phyloP scores from a whole-genome alignment of 108 stramenopile species.

The Aurantiochytrium sp. region DNA sequence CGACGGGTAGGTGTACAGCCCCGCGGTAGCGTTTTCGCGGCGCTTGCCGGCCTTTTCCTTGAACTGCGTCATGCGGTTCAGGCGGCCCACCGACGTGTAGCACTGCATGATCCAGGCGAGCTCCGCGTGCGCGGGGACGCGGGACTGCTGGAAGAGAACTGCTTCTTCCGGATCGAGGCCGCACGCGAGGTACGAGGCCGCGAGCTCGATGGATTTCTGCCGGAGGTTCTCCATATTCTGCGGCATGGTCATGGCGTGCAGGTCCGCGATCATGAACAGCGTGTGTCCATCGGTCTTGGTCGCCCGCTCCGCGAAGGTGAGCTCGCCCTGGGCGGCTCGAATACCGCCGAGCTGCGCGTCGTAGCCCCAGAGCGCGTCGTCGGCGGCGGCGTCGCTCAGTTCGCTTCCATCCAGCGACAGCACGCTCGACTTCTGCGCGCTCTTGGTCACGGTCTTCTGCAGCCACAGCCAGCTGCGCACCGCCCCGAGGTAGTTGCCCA shows the following conservation, averaged over 20 bases:
- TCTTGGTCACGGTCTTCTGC: slow-evolving; percentile 57
- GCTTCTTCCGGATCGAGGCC: slow-evolving; percentile 83
- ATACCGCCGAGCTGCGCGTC: too few relatives aligned
- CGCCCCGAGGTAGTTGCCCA: slow-evolving; percentile 98
- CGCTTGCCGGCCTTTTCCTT: slow-evolving; percentile 88
- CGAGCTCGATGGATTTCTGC: slow-evolving; percentile 57
- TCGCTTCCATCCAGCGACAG: neutral
- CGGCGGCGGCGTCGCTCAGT: slow-evolving; percentile 40
- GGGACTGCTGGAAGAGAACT: slow-evolving; percentile 87
- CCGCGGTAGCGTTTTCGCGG: slow-evolving; percentile 76
- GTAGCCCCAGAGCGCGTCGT: slow-evolving; percentile 46
- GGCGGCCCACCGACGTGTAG: slow-evolving; percentile 92
- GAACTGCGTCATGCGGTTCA: slow-evolving; percentile 99
- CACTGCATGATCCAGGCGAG: slow-evolving; percentile 95
- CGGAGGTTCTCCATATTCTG: slow-evolving; percentile 79
- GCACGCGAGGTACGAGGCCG: slow-evolving; percentile 28
- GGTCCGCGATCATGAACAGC: slow-evolving; percentile 95
- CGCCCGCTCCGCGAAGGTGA: neutral
- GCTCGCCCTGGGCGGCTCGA: neutral
- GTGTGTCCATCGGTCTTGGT: slow-evolving; percentile 35
- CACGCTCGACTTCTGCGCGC: neutral
- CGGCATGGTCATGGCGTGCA: slow-evolving; percentile 98
- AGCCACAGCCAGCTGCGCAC: slow-evolving; percentile 92
- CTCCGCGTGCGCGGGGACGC: slow-evolving; percentile 92
- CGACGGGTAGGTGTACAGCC: slow-evolving; percentile 92